These are phyloP conservation scores for Mrakia gelida DNA, from an alignment of 768 basidiomycete species.

Conservation along the genomic window DNA sequence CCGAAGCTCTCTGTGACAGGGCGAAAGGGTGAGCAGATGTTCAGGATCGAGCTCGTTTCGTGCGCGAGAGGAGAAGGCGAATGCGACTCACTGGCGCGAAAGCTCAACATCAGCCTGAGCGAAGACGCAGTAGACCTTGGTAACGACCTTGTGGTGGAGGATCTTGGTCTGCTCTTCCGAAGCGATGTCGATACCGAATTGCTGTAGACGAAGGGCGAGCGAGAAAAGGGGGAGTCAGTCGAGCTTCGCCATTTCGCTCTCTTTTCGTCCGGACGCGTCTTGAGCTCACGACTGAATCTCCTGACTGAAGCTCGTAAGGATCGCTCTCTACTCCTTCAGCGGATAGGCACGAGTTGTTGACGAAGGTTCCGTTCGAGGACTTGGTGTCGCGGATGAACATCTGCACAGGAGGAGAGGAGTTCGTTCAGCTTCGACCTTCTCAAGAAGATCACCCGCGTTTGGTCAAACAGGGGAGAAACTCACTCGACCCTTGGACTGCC, in stretches of 20 bases:
- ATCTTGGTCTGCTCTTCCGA: constrained; percentile 97
- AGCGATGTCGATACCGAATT: constrained; percentile 99
- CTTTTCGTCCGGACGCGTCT: neutral
- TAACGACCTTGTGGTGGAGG: constrained; percentile 96
- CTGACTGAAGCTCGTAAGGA: constrained; percentile 86
- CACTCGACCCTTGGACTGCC: constrained; percentile 83
- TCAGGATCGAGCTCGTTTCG: neutral
- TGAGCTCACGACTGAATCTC: constrained; percentile 83
- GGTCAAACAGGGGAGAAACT: constrained; percentile 26
- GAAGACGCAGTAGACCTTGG: constrained; percentile 84
- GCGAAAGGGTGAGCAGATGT: too few relatives aligned
- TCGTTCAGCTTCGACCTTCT: neutral
- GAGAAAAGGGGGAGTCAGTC: neutral
- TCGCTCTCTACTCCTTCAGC: constrained; percentile 85
- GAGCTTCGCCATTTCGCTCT: constrained; percentile 25
- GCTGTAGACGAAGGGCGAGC: constrained; percentile 51
- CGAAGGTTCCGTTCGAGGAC: constrained; percentile 95
- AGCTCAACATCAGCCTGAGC: constrained; percentile 67
- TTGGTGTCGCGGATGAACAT: constrained; percentile 98
- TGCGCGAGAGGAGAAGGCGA: neutral
- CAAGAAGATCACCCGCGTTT: neutral
- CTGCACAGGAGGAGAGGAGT: constrained; percentile 46
- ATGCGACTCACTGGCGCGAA: constrained; percentile 31
- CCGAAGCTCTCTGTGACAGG: constrained; percentile 8
- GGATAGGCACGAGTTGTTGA: constrained; percentile 88